Percentiles rank a stretch among this genome's conserved stretches.
phyloP scores from a whole-genome alignment of 2,329 filamentous ascomycete species.

The Scorias spongiosa region DNA sequence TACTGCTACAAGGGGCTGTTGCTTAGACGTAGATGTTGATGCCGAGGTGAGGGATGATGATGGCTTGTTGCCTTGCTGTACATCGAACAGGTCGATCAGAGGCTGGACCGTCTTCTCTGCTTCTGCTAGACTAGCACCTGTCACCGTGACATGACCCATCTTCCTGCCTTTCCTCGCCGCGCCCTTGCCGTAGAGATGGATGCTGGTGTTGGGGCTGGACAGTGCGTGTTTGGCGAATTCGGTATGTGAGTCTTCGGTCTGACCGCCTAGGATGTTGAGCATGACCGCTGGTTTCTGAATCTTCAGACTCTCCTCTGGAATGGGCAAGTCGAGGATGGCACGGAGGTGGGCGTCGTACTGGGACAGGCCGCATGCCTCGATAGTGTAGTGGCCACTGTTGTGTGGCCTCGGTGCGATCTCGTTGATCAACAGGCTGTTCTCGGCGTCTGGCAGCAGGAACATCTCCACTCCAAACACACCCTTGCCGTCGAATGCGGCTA shows the following conservation, averaged over 20 bases:
- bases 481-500: constrained; percentile 67
- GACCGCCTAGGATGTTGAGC: constrained; percentile 66
- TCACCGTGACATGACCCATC: constrained; percentile 86
- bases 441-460: constrained; percentile 58
- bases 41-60: constrained; percentile 23
- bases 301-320: constrained; percentile 34
- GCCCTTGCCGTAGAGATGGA: constrained; percentile 87
- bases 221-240: constrained; percentile 42
- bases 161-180: constrained; percentile 75
- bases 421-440: constrained; percentile 56
- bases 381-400: constrained; percentile 91
- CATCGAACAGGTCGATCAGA: constrained; percentile 50
- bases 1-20: constrained; percentile 41
- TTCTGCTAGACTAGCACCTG: constrained; percentile 50
- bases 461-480: constrained; percentile 95
- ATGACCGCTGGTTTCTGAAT: constrained; percentile 53
- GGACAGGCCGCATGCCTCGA: constrained; percentile 77
- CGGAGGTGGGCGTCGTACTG: constrained; percentile 86
- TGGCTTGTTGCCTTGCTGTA: constrained; percentile 29
- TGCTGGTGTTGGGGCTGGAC: constrained; percentile 38
- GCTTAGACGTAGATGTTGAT: constrained; percentile 7
- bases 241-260: constrained; percentile 48
- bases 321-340: constrained; percentile 59
- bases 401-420: constrained; percentile 74
- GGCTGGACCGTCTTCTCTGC: constrained; percentile 54